A percentile compares a stretch with the other conserved stretches of the same genome.
These are phyloP conservation scores for Calonectria pauciramosa DNA, from an alignment of 2,329 filamentous ascomycete genomes.

Conservation along the genomic window DNA sequence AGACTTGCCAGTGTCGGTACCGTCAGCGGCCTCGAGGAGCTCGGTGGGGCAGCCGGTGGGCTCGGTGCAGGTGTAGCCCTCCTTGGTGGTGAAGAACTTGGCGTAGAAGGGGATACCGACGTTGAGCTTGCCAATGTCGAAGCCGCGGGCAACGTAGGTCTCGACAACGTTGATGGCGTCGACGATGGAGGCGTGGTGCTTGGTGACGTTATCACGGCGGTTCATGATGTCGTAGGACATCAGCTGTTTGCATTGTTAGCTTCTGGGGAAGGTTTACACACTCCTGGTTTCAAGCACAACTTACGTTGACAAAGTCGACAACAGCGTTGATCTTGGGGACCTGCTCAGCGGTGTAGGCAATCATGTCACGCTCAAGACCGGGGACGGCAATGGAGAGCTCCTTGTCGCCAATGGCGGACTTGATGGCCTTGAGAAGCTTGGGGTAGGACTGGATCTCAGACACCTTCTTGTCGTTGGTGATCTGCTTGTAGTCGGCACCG, in stretches of 20 bases:
- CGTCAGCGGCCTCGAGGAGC: constrained; percentile 70
- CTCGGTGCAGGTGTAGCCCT: constrained; percentile 57
- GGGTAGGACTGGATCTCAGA: constrained; percentile 75
- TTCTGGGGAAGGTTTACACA: accelerated
- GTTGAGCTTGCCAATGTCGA: constrained; percentile 68
- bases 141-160: constrained; percentile 71
- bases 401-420: constrained; percentile 70
- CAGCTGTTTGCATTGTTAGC: constrained; percentile 51
- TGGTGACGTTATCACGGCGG: constrained; percentile 75
- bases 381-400: constrained; percentile 78
- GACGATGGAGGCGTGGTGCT: constrained; percentile 73
- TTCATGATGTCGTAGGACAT: constrained; percentile 84
- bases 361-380: constrained; percentile 73
- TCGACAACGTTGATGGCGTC: constrained; percentile 68
- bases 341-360: constrained; percentile 72
- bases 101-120: constrained; percentile 78
- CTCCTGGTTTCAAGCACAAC: neutral
- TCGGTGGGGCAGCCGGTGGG: constrained; percentile 72
- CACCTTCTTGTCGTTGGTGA: constrained; percentile 70
- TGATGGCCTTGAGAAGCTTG: constrained; percentile 70
- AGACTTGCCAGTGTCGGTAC: constrained; percentile 68
- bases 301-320: constrained; percentile 75
- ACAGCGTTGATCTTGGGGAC: constrained; percentile 70
- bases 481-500: constrained; percentile 75
- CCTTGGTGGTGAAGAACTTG: constrained; percentile 74